Percentiles rank a stretch among this genome's conserved stretches.
Evolutionary conservation across 257 asterid genomes (phyloP).

Genomic region (Solanum virginianum): DNA sequence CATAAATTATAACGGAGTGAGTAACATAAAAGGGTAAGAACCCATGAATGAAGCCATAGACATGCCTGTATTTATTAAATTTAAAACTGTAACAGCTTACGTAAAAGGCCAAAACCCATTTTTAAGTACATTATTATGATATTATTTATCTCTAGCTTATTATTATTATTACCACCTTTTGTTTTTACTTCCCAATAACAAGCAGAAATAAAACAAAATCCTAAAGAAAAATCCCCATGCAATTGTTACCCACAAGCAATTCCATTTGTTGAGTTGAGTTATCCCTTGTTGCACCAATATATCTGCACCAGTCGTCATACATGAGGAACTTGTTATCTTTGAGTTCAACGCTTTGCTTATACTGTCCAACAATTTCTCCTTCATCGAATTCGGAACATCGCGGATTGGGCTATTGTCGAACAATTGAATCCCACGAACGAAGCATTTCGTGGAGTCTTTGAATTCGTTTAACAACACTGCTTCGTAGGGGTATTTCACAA

Average conservation of each 20-base stretch:
- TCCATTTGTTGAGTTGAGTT: slow-evolving; percentile 19
- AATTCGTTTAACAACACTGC: slow-evolving; percentile 30
- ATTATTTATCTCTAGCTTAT: neutral
- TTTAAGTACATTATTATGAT: neutral
- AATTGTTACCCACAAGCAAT: slow-evolving; percentile 20
- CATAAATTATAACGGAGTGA: too few species aligned
- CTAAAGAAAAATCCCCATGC: slow-evolving; percentile 31
- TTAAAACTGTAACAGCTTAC: too few species aligned
- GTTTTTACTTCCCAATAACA: slow-evolving; percentile 18
- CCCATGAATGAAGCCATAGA: too few species aligned
- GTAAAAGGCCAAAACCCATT: too few species aligned
- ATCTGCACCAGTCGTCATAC: slow-evolving; percentile 20
- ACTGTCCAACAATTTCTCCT: slow-evolving; percentile 5
- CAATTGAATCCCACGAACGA: slow-evolving; percentile 27
- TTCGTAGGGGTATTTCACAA: slow-evolving; percentile 23
- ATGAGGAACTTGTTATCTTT: slow-evolving; percentile 12
- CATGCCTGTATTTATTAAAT: too few species aligned
- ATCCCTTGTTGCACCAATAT: slow-evolving; percentile 19
- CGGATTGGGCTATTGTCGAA: slow-evolving; percentile 18
- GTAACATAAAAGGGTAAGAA: too few species aligned
- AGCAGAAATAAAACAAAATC: slow-evolving; percentile 18
- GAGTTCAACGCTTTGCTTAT: slow-evolving; percentile 13
- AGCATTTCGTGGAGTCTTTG: slow-evolving; percentile 16
- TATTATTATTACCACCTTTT: slow-evolving; percentile 8
- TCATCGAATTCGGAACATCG: neutral